Conservation (phyloP, 306 rosid species). For the Cicer judaicum region DNA sequence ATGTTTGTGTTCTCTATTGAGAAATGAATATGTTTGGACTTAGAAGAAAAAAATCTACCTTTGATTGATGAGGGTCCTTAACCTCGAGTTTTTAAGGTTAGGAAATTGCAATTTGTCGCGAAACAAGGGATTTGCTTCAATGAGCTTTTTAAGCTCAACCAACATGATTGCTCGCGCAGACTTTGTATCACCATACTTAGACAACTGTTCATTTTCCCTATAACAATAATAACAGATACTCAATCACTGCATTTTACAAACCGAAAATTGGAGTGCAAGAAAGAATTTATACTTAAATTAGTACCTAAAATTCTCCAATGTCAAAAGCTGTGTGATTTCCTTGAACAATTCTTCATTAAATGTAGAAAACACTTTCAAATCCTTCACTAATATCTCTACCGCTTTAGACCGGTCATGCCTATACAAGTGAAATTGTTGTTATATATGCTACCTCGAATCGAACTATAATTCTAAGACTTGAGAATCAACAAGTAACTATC, state of each 20-base stretch:
- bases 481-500: too few relatives aligned
- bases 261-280: background rate
- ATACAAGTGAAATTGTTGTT: conserved; percentile 5
- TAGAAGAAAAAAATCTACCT: conserved; percentile 56
- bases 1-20: too few relatives aligned
- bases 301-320: conserved; percentile 96
- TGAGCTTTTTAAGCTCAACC: conserved; percentile 97
- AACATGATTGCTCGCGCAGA: conserved; percentile 97
- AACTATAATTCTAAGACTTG: conserved; percentile 23
- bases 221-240: conserved; percentile 38
- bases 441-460: conserved; percentile 12
- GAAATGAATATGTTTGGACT: background rate
- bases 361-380: conserved; percentile 93
- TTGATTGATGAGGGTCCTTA: conserved; percentile 95
- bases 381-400: conserved; percentile 93
- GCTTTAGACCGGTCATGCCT: conserved; percentile 98
- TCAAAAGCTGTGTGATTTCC: conserved; percentile 98
- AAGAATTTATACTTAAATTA: conserved; percentile 3
- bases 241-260: conserved; percentile 16
- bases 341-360: conserved; percentile 94
- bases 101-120: conserved; percentile 98
- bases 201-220: conserved; percentile 95
- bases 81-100: conserved; percentile 88
- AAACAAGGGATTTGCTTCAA: conserved; percentile 94
- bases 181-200: conserved; percentile 96